A percentile compares a stretch with the other conserved stretches of the same genome.
Evolutionary conservation across 2,329 filamentous ascomycete genomes (phyloP).

Genomic region (Aureobasidium sp.): DNA sequence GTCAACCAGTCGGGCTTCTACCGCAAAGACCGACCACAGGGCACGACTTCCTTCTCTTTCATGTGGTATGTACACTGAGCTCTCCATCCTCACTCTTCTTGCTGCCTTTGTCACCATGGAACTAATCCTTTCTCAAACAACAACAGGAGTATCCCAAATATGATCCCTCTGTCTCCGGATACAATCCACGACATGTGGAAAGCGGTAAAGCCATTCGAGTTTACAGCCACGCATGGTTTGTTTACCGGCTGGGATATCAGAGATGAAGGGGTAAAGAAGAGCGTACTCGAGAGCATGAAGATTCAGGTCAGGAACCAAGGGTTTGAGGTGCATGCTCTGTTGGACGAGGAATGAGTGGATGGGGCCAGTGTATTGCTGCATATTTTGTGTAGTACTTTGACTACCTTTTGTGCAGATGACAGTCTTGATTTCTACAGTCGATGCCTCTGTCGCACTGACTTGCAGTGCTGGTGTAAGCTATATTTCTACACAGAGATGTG

Average conservation of each 20-base stretch:
- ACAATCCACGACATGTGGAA: slow-evolving; percentile 64
- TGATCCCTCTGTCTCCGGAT: slow-evolving; percentile 61
- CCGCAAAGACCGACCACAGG: slow-evolving; percentile 35
- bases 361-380: background rate
- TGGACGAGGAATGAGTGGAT: slow-evolving; percentile 20
- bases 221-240: slow-evolving; percentile 59
- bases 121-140: too few relatives aligned
- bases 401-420: too few relatives aligned
- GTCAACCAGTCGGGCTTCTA: slow-evolving; percentile 25
- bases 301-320: slow-evolving; percentile 51
- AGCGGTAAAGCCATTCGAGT: slow-evolving; percentile 55
- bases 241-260: slow-evolving; percentile 59
- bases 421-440: too few relatives aligned
- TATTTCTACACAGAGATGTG: too few relatives aligned
- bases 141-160: slow-evolving; percentile 60
- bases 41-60: slow-evolving; percentile 55
- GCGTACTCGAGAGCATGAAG: slow-evolving; percentile 69
- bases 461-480: too few relatives aligned
- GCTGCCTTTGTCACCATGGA: too few relatives aligned
- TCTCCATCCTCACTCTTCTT: too few relatives aligned
- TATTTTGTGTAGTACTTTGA: background rate
- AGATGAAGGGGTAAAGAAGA: slow-evolving; percentile 49
- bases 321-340: slow-evolving; percentile 20
- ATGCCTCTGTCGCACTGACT: too few relatives aligned
- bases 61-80: slow-evolving; percentile 43